Evolutionary conservation across 2,329 filamentous ascomycete genomes (phyloP).

Genomic region (Xylaria sp.): DNA sequence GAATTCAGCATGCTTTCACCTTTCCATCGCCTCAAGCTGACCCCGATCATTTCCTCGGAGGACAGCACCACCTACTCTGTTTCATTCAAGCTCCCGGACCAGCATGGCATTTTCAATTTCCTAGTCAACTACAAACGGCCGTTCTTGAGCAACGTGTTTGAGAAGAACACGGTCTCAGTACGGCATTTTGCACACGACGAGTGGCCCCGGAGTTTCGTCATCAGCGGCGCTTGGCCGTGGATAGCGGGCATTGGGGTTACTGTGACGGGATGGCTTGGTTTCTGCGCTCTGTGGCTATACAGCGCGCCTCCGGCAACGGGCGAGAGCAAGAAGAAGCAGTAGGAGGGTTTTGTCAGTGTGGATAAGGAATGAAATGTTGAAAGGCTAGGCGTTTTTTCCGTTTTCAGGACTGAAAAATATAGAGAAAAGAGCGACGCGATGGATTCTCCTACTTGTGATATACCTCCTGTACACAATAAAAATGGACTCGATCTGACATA

Average conservation of each 20-base stretch:
- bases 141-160: slow-evolving; percentile 87
- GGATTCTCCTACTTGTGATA: slow-evolving; percentile 24
- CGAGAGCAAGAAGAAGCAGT: slow-evolving; percentile 50
- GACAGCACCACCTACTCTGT: slow-evolving; percentile 79
- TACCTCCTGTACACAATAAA: slow-evolving; percentile 21
- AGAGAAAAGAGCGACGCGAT: slow-evolving; percentile 29
- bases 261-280: slow-evolving; percentile 83
- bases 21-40: slow-evolving; percentile 87
- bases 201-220: slow-evolving; percentile 90
- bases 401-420: not conserved
- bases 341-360: slow-evolving; percentile 3
- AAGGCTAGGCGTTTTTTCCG: not conserved
- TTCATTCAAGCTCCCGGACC: slow-evolving; percentile 87
- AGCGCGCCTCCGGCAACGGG: slow-evolving; percentile 58
- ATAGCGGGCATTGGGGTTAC: slow-evolving; percentile 88
- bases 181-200: slow-evolving; percentile 98
- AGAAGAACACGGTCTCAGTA: slow-evolving; percentile 95
- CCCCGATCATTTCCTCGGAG: slow-evolving; percentile 65
- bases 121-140: slow-evolving; percentile 96
- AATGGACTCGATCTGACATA: not conserved
- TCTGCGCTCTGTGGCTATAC: slow-evolving; percentile 90
- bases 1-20: slow-evolving; percentile 99
- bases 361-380: slow-evolving; percentile 9
- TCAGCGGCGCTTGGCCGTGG: slow-evolving; percentile 94
- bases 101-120: slow-evolving; percentile 99